Evolutionary conservation across 768 basidiomycete genomes (phyloP).

Genomic region (Gloeostereum incarnatum): DNA sequence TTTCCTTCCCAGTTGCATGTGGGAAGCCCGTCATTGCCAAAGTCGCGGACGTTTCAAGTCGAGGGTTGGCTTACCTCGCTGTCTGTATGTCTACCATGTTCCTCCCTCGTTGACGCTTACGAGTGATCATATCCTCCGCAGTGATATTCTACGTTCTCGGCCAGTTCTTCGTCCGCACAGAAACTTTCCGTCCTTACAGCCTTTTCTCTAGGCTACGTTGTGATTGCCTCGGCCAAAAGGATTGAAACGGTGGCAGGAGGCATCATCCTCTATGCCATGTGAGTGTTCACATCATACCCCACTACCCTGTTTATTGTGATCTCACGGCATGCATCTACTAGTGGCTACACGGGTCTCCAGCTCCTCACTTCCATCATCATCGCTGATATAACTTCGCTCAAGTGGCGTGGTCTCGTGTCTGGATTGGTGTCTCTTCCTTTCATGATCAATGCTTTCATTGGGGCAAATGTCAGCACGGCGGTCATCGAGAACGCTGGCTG

Average conservation of each 20-base stretch:
- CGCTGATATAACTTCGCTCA: conserved; percentile 50
- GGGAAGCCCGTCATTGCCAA: conserved; percentile 70
- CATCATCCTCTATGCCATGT: conserved; percentile 51
- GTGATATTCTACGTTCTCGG: conserved; percentile 54
- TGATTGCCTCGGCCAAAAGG: conserved; percentile 41
- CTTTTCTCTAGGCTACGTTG: conserved; percentile 29
- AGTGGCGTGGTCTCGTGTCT: conserved; percentile 45
- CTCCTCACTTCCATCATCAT: conserved; percentile 56
- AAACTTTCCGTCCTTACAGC: neutral
- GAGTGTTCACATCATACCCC: conserved; percentile 10
- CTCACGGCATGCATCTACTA: conserved; percentile 19
- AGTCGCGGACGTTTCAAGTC: conserved; percentile 60
- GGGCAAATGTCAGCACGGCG: conserved; percentile 49
- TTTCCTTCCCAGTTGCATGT: conserved; percentile 26
- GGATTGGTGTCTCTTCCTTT: conserved; percentile 39
- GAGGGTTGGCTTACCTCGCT: conserved; percentile 50
- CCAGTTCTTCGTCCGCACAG: conserved; percentile 17
- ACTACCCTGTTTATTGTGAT: conserved; percentile 13
- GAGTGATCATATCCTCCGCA: conserved; percentile 10
- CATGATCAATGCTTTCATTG: conserved; percentile 56
- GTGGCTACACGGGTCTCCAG: conserved; percentile 62
- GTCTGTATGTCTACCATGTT: conserved; percentile 33
- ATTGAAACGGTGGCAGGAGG: conserved; percentile 40
- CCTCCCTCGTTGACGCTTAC: neutral
- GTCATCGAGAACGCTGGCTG: conserved; percentile 35